phyloP scores from a whole-genome alignment of 192 early-diverging fungal genomes.

The Backusella tarrabulga region DNA sequence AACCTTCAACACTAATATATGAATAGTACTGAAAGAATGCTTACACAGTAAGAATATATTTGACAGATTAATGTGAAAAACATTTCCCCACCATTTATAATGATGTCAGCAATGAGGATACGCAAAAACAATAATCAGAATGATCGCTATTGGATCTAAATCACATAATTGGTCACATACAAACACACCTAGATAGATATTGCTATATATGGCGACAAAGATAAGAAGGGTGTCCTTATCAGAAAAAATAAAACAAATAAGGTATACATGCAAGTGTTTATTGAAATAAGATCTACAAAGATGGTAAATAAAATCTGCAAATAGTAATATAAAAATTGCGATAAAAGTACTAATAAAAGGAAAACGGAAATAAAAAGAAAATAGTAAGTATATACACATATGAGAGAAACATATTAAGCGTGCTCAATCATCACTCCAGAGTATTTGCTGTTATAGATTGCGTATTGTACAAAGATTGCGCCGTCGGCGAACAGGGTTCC shows the following conservation, averaged over 20 bases:
- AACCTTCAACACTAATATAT: too few species aligned
- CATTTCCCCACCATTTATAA: background rate
- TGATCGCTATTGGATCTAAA: background rate
- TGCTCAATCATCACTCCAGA: background rate
- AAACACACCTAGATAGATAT: background rate
- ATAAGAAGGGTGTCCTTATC: background rate
- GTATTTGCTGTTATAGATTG: conserved; percentile 9
- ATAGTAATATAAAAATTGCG: background rate
- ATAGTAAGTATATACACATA: background rate
- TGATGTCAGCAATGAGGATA: background rate
- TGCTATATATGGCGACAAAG: background rate
- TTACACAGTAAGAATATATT: background rate
- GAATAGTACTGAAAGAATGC: background rate
- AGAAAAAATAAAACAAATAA: background rate
- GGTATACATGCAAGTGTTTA: background rate
- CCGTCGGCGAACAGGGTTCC: conserved; percentile 70
- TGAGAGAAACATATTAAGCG: background rate
- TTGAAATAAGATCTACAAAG: background rate
- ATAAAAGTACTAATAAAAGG: background rate
- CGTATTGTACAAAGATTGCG: conserved; percentile 56
- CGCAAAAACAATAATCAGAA: background rate
- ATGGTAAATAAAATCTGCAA: background rate
- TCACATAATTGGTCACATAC: background rate
- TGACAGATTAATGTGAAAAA: background rate
- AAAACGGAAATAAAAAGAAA: background rate